Percentiles rank a stretch among this genome's conserved stretches.
Evolutionary conservation across 345 rosid genomes (phyloP).

Genomic region (Syzygium aqueum): DNA sequence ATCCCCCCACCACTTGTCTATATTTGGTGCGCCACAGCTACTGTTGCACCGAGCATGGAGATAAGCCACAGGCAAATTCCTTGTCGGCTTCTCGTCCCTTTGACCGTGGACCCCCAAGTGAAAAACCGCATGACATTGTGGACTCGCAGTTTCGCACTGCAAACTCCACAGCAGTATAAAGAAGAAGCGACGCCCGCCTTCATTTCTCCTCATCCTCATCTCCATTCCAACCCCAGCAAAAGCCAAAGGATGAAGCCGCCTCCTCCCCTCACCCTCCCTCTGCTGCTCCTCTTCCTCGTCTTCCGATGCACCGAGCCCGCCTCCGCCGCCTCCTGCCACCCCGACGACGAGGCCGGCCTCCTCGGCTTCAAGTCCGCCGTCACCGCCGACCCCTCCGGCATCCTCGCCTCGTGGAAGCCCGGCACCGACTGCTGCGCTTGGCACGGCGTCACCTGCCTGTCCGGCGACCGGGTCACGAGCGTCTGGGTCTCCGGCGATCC

Average conservation of each 20-base stretch:
- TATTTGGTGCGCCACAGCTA: background rate
- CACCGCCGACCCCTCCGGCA: conserved; percentile 57
- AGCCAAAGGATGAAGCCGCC: background rate
- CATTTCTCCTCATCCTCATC: background rate
- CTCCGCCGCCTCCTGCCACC: conserved; percentile 46
- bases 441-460: conserved; percentile 39
- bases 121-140: background rate
- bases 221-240: background rate
- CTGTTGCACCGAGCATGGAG: background rate
- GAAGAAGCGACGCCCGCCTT: background rate
- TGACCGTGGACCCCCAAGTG: background rate
- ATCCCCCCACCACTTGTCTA: background rate
- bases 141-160: background rate
- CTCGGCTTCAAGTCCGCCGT: conserved; percentile 62
- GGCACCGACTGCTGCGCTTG: conserved; percentile 70
- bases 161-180: background rate
- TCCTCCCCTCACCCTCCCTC: background rate
- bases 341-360: conserved; percentile 59
- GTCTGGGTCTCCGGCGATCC: conserved; percentile 19
- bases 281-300: conserved; percentile 9
- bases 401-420: conserved; percentile 55
- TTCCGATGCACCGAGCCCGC: conserved; percentile 5
- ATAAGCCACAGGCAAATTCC: background rate
- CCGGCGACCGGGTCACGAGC: conserved; percentile 32
- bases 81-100: background rate